Evolutionary conservation across 108 stramenopile species (phyloP).

Genomic region (Nannochloropsis granulata): DNA sequence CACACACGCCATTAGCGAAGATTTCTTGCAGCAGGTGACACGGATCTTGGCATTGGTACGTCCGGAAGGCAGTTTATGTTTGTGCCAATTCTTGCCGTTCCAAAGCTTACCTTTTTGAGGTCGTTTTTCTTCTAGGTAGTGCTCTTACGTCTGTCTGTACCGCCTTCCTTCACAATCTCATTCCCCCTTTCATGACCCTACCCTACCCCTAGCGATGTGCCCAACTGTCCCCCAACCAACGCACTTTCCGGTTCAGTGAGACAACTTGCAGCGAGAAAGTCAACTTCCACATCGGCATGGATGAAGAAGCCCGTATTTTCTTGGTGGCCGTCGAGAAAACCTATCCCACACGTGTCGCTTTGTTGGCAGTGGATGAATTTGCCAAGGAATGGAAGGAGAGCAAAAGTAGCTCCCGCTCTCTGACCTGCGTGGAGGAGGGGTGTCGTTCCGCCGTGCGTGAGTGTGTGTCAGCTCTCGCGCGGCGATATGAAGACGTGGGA

Average conservation of each 20-base stretch:
- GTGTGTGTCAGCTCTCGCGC: background rate
- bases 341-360: background rate
- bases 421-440: background rate
- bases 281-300: background rate
- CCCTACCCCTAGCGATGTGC: background rate
- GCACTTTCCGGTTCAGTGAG: background rate
- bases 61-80: background rate
- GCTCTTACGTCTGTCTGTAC: too few relatives aligned
- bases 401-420: background rate
- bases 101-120: too few relatives aligned
- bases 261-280: background rate
- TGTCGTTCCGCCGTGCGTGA: background rate
- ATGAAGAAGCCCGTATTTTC: background rate
- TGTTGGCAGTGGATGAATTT: background rate
- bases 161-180: too few relatives aligned
- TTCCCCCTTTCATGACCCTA: background rate
- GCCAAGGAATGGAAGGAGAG: background rate
- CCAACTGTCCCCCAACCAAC: background rate
- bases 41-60: background rate
- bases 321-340: background rate
- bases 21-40: background rate
- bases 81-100: too few relatives aligned
- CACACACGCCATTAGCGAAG: background rate
- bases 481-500: background rate
- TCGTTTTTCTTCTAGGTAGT: too few relatives aligned